Evolutionary conservation across 495 filamentous ascomycete species (phyloP).

Genomic region (Mycothermus thermophilus): DNA sequence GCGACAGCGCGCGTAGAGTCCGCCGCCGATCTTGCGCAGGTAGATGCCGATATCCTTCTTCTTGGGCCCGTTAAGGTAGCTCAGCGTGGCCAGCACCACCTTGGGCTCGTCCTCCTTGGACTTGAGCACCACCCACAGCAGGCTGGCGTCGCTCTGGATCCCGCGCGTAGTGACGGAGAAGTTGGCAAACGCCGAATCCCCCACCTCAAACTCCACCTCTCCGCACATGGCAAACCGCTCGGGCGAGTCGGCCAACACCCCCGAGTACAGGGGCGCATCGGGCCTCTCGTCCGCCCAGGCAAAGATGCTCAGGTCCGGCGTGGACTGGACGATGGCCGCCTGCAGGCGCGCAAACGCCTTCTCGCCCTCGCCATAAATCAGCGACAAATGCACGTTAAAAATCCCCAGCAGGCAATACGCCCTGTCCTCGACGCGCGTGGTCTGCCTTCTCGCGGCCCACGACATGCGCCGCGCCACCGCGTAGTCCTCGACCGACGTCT

Average conservation of each 20-base stretch:
- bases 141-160: background rate
- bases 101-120: too few relatives aligned
- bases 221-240: background rate
- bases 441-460: conserved; percentile 9
- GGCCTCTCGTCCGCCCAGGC: conserved; percentile 11
- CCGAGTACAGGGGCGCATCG: background rate
- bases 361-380: conserved; percentile 16
- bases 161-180: conserved; percentile 1
- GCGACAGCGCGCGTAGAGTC: background rate
- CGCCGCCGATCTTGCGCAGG: background rate
- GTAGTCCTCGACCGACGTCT: background rate
- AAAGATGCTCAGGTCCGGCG: conserved; percentile 20
- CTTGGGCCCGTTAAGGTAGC: background rate
- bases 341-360: conserved; percentile 16
- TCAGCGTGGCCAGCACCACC: background rate
- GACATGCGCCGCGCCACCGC: conserved; percentile 8
- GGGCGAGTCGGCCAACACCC: conserved; percentile 1
- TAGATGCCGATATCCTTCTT: background rate
- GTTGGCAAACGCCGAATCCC: background rate
- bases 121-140: background rate
- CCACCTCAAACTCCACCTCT: background rate
- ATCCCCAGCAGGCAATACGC: conserved; percentile 17
- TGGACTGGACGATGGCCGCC: conserved; percentile 10
- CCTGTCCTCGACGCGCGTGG: conserved; percentile 10
- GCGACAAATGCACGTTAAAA: conserved; percentile 17